phyloP scores from a whole-genome alignment of 2,329 filamentous ascomycete species.

The Coccinonectria pachysandricola region DNA sequence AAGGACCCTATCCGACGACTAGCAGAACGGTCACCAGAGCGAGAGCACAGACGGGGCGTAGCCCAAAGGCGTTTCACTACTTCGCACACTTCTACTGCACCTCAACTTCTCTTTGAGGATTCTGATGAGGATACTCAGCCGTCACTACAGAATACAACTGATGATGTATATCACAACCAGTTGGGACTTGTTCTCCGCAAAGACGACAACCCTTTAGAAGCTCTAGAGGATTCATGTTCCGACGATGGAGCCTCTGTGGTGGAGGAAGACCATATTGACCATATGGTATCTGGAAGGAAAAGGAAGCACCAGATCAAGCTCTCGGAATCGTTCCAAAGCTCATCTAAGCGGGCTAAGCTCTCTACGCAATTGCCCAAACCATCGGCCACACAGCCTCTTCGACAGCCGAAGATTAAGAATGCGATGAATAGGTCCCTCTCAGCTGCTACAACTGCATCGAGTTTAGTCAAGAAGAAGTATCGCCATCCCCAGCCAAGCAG shows the following conservation, averaged over 20 bases:
- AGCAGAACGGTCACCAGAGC: slow-evolving; percentile 26
- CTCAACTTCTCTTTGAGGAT: slow-evolving; percentile 34
- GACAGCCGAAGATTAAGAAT: slow-evolving; percentile 25
- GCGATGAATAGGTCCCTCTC: slow-evolving; percentile 16
- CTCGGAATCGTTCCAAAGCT: slow-evolving; percentile 14
- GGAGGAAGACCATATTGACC: slow-evolving; percentile 43
- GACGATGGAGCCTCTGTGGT: slow-evolving; percentile 29
- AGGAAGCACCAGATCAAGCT: slow-evolving; percentile 29
- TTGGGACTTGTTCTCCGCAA: slow-evolving; percentile 14
- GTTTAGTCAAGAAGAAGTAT: slow-evolving; percentile 9
- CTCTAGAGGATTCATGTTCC: slow-evolving; percentile 5
- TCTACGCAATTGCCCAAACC: slow-evolving; percentile 12
- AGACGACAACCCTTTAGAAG: slow-evolving; percentile 1
- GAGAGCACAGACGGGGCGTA: slow-evolving; percentile 35
- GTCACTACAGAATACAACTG: slow-evolving; percentile 10
- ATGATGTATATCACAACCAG: slow-evolving; percentile 18
- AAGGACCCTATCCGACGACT: slow-evolving; percentile 19
- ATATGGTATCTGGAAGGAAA: slow-evolving; percentile 37
- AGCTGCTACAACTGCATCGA: slow-evolving; percentile 2
- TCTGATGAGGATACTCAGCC: slow-evolving; percentile 30
- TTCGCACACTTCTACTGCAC: slow-evolving; percentile 14
- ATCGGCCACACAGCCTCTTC: slow-evolving; percentile 5
- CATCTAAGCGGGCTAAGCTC: slow-evolving; percentile 18
- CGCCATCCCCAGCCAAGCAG: slow-evolving; percentile 6
- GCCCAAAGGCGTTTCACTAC: slow-evolving; percentile 33